Evolutionary conservation across 2,329 filamentous ascomycete genomes (phyloP), one percentile per base, ranked within the genome.

Genomic region (Harringtonia lauricola): DNA sequence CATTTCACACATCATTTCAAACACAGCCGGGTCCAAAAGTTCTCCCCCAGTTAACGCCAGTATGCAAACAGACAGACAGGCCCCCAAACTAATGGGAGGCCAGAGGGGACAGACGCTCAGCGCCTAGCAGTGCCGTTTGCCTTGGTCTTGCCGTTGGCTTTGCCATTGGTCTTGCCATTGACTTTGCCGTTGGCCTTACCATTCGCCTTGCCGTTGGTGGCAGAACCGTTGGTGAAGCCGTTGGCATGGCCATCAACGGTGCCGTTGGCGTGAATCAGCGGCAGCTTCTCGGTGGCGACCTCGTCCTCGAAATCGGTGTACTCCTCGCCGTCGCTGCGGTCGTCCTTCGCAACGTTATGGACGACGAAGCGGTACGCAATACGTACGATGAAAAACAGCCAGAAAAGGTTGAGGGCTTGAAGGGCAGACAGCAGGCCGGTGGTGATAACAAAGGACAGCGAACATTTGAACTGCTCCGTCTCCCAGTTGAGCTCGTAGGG

Each of bases 351-450:
- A 18, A 71, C 68, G 42, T 74, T 72, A 54, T 72, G 73, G 35
- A 74, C 68, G 17, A 83, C 65, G 52, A 86, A 83, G 47, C 83
- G 72, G 54, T 80, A 85, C 38, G 81, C 81, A 51, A 89, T 86
- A 51, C 83, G 72, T 47, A 83, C 59, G 54, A 90, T 87, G 61
- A 82, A 78, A 62, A 80, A 86, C 46, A 88, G 74, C 85, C 85
- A 90, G 64, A 89, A 87, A 10, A 89, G 60, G 59, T 90, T 90
- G 42, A 90, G 70, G 2, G 78, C 75, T 62, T 90, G 85, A 29
- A 90, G 69, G 4, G 71, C 67, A 4, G 76, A 69, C 8, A 90
- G 72, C 22, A 90, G 70, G 3, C 56, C 53, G 9, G 79, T 68
- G 12, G 82, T 81, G 54, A 89, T 86, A 59, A 68, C 66, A 58